phyloP scores from a whole-genome alignment of 371 early-diverging fungal species.

The Circinella umbellata region DNA sequence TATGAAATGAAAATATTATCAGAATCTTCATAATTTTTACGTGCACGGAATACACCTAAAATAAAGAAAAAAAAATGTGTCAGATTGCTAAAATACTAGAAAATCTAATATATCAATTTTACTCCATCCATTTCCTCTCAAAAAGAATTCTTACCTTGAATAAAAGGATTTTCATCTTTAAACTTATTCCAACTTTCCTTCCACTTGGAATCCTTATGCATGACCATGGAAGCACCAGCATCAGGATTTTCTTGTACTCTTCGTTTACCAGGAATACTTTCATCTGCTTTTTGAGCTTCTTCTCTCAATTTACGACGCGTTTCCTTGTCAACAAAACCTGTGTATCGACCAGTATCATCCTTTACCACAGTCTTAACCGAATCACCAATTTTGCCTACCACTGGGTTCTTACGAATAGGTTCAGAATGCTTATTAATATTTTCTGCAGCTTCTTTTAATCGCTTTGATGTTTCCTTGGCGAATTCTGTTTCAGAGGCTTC shows the following conservation, averaged over 20 bases:
- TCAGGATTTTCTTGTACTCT: conserved; percentile 53
- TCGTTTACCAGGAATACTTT: conserved; percentile 20
- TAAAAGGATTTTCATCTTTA: conserved; percentile 87
- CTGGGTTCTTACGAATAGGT: conserved; percentile 76
- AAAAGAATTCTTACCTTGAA: conserved; percentile 62
- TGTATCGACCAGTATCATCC: conserved; percentile 78
- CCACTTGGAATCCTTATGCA: conserved; percentile 93
- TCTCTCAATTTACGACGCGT: conserved; percentile 68
- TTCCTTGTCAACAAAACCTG: conserved; percentile 80
- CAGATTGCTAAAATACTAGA: background rate
- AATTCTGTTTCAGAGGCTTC: conserved; percentile 87
- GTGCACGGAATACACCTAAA: conserved; percentile 74
- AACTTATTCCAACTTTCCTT: conserved; percentile 92
- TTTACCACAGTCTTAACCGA: conserved; percentile 75
- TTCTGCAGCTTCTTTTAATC: conserved; percentile 63
- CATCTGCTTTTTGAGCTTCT: conserved; percentile 47
- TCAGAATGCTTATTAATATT: conserved; percentile 71
- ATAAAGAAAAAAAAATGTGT: background rate
- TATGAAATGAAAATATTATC: conserved; percentile 88
- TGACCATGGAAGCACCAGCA: conserved; percentile 88
- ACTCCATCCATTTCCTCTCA: no score
- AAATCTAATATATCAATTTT: no score
- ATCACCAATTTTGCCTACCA: conserved; percentile 75
- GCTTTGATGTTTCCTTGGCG: conserved; percentile 80
- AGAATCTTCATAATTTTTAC: conserved; percentile 86